Base-by-base conservation (phyloP, 768 basidiomycete species). In the Suillus spraguei region DNA sequence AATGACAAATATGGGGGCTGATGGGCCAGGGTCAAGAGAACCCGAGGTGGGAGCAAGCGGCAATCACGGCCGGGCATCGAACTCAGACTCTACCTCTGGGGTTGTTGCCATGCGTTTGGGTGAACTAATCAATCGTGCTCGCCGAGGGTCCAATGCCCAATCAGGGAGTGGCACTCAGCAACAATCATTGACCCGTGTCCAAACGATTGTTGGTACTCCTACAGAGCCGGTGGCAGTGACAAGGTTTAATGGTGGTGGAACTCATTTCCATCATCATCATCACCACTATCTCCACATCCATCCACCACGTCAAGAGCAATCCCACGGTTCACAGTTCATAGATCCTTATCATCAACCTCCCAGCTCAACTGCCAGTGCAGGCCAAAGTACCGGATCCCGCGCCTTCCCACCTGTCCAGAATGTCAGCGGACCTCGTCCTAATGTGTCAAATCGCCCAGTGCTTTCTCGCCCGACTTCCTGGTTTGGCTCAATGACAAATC, bases 401-500 rank as follows among this genome's bases (percentile, higher is more conserved):
- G 0, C 24, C 13, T 58, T 41, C 56, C 39, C 39, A 32, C 20
- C 56, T 41, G n/a, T 10, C 24, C 56, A 58, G 56, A 58, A 41
- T 28, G 24, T 28, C 39, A 41, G 39, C 39, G 56, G 56, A 41
- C 56, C 17, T 41, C 56, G 56, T 41, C 56, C 38, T 32, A 58
- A 28, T 58, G 17, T 28, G 24, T 41, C 56, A 13, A 36, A 6
- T 32, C 56, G 56, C 56, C 56, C 35, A 58, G 39, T 39, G 17
- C 56, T 58, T 32, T 41, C 56, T 1, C 56, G 56, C 24, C 56
- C 56, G 28, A 58, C 56, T 58, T 58, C 56, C 22, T 58, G 56
- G 56, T 58, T 58, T 58, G 56, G 56, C 17, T 58, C 54, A 38
- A 55, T 58, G 56, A 58, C 56, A 17, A 41, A 39, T 58, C 24